Base-by-base conservation (phyloP, 2,329 filamentous ascomycete genomes). In the Cladobotryum protrusum region DNA sequence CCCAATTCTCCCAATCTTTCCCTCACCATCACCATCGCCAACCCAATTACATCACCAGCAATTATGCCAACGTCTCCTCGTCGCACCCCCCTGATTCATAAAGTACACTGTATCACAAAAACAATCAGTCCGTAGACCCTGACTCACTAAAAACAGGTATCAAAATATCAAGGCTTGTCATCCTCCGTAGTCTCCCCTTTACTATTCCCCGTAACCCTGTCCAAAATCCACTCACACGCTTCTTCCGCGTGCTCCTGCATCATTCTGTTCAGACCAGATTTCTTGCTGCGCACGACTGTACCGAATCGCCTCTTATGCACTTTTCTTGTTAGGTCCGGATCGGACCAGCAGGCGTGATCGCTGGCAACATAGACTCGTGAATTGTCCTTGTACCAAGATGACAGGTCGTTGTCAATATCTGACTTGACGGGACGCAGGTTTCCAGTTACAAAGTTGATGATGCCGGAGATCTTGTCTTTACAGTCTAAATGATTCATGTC, bases 391-490 rank as follows among this genome's bases (percentile, higher is more conserved):
- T 96, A 97, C 92, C 92, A 97, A 19, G 75, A 74, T 1, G 83
- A 85, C 1, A 91, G 74, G 53, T 77, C 74, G n/a, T 79, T 76
- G 52, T 95, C 86, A 24, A 82, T 79, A 56, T 93, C 90, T 33
- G 88, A 87, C 61, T 83, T 86, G 58, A 96, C 81, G 1, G 89
- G 85, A 12, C 88, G 83, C 15, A 96, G 76, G 29, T 81, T 81
- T 49, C 87, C 86, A 19, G 83, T 82, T 15, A 95, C 86, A 63
- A 96, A 96, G 54, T 86, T 89, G 57, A 96, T 76, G 13, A 95
- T 78, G 32, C 84, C 85, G 2, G 82, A 74, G 44, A 96, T 76
- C 41, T 78, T 78, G 7, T 79, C 72, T 60, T 86, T 86, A 59
- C 86, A 85, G 53, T 83, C 78, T 77, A 52, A n/a, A 15, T 29